Evolutionary conservation across 805 yeast genomes (phyloP).

Genomic region (Komagataella phaffii): DNA sequence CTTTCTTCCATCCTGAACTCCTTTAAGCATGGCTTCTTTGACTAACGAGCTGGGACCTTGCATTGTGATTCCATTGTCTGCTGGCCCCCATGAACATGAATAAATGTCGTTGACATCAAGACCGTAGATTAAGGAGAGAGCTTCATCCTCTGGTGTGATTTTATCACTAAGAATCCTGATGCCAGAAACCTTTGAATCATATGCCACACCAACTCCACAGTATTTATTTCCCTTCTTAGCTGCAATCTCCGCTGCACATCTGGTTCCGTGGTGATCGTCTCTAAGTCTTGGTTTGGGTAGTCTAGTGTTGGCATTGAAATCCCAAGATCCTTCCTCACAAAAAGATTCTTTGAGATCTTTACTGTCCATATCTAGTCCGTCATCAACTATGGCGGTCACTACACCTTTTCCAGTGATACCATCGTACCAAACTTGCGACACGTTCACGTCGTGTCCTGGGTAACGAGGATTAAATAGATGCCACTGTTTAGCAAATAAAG

Average conservation of each 20-base stretch:
- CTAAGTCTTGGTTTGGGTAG: slow-evolving; percentile 68
- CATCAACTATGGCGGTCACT: slow-evolving; percentile 85
- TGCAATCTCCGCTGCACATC: slow-evolving; percentile 97
- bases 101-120: slow-evolving; percentile 82
- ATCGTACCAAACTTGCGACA: slow-evolving; percentile 71
- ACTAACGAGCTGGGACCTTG: slow-evolving; percentile 76
- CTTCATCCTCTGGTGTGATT: slow-evolving; percentile 80
- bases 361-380: slow-evolving; percentile 79
- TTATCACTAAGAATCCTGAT: slow-evolving; percentile 76
- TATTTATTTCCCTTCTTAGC: slow-evolving; percentile 66
- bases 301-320: slow-evolving; percentile 64
- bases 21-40: slow-evolving; percentile 71
- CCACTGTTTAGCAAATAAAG: slow-evolving; percentile 81
- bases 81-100: slow-evolving; percentile 98
- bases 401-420: slow-evolving; percentile 73
- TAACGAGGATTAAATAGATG: slow-evolving; percentile 64
- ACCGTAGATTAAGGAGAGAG: slow-evolving; percentile 71
- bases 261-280: slow-evolving; percentile 90
- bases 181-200: slow-evolving; percentile 75
- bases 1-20: slow-evolving; percentile 68
- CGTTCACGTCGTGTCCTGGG: slow-evolving; percentile 81
- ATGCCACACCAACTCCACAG: slow-evolving; percentile 98
- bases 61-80: slow-evolving; percentile 81
- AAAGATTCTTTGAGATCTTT: slow-evolving; percentile 62
- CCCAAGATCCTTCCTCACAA: slow-evolving; percentile 79